Evolutionary conservation across 306 rosid genomes (phyloP).

Genomic region (Benincasa hispida): DNA sequence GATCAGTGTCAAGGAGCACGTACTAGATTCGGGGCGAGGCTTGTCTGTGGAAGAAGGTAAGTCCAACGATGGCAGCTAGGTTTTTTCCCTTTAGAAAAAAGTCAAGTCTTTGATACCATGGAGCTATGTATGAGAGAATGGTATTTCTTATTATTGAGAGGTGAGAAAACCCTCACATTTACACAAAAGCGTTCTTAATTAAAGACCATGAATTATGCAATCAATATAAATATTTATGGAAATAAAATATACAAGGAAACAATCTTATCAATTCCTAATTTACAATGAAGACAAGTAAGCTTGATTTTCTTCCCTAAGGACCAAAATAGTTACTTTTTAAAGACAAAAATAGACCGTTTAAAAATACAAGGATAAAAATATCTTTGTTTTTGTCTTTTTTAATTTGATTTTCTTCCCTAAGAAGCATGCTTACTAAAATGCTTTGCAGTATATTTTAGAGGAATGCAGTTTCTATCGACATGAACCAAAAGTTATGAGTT

Average conservation of each 20-base stretch:
- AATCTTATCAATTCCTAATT: too few relatives aligned
- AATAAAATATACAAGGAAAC: background rate
- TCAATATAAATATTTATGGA: background rate
- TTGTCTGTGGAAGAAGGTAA: background rate
- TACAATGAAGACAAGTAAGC: too few relatives aligned
- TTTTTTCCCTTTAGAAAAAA: too few relatives aligned
- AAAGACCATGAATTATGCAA: background rate
- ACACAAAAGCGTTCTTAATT: background rate
- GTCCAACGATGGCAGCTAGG: background rate
- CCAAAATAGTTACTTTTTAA: background rate
- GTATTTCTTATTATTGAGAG: background rate
- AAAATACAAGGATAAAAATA: background rate
- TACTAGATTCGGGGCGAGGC: background rate
- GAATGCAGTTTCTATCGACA: background rate
- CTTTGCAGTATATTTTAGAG: background rate
- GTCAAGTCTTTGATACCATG: background rate
- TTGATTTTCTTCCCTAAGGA: too few relatives aligned
- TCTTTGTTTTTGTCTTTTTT: background rate
- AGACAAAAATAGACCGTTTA: too few relatives aligned
- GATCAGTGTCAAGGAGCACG: too few relatives aligned
- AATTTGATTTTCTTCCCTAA: background rate
- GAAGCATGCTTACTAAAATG: background rate
- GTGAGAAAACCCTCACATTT: too few relatives aligned
- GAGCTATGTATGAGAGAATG: background rate
- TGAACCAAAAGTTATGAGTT: background rate